Base-by-base conservation (phyloP, 2,329 filamentous ascomycete genomes). In the Xylaria sp. region DNA sequence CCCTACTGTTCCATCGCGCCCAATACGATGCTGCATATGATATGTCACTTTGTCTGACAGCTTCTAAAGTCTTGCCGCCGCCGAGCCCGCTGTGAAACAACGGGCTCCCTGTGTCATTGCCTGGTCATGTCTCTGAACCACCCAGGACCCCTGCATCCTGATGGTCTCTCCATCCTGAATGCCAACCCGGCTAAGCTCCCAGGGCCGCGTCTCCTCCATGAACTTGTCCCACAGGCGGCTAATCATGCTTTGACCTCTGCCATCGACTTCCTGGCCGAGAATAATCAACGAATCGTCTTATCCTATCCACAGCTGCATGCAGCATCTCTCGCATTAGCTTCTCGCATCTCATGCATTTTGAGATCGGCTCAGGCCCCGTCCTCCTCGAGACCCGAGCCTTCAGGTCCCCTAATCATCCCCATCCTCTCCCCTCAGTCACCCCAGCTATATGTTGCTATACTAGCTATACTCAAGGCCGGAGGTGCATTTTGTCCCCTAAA, bases 401-500 rank as follows among this genome's bases (percentile, higher is more conserved):
- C 12, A 23, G 67, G 60, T 37, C 78, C 80, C 50, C 75, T 83
- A 15, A 77, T 96, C 37, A 82, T 97, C 38, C 93, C 94, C 0
- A 79, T 97, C 2, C 82, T 96, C 19, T 77, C 96, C 15, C 89
- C 90, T 2, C 94, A 97, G 77, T 90, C 86, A 14, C 87, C 89
- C 9, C 83, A 89, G 49, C 82, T 97, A 23, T 97, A 97, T 75
- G 83, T 95, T 60, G 83, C 91, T 1, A 84, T 92, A 65, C 76
- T 97, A 46, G 92, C 89, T 3, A 86, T 94, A 56, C 80, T 97
- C 49, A 93, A 94, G 75, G 88, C 88, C 12, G 94, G 94, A 6
- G 91, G 86, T 37, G 92, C 92, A 0, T 97, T 97, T 70, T 97
- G 93, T 68, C 93, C 94, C 0, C 79, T 97, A 59, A 90, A 90